These are phyloP conservation scores for Chlorella variabilis DNA, from an alignment of 163 green algal species.

Conservation along the genomic window DNA sequence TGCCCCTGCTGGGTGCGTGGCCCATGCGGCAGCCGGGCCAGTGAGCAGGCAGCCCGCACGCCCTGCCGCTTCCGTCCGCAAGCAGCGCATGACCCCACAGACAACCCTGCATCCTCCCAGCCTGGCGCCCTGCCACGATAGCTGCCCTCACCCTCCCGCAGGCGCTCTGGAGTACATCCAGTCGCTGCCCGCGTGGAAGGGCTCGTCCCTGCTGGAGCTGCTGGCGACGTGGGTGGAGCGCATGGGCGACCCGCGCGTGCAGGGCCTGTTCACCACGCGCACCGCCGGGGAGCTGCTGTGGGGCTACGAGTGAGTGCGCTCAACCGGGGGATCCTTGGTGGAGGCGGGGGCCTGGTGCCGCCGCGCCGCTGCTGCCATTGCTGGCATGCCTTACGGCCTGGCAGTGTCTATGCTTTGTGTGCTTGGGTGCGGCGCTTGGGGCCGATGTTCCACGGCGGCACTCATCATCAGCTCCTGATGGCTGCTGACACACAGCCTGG, in stretches of 20 bases:
- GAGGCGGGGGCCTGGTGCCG: conserved; percentile 30
- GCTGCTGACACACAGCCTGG: neutral
- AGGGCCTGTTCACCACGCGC: conserved; percentile 66
- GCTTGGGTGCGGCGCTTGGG: neutral
- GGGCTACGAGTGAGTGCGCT: conserved; percentile 68
- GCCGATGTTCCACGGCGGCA: neutral
- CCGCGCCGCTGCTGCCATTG: too few relatives aligned
- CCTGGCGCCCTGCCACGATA: neutral
- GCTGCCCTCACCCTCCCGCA: neutral
- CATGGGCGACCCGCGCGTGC: conserved; percentile 41
- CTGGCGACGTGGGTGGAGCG: conserved; percentile 50
- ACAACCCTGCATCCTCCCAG: neutral
- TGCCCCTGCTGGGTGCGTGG: conserved; percentile 65
- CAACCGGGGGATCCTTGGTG: neutral
- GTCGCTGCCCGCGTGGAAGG: neutral
- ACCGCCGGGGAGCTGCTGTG: conserved; percentile 66
- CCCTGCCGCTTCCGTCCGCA: neutral
- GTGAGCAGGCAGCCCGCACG: neutral
- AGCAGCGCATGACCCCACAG: too few relatives aligned
- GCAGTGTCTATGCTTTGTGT: too few relatives aligned
- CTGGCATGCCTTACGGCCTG: too few relatives aligned
- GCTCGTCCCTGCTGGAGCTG: conserved; percentile 38
- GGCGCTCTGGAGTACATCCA: conserved; percentile 39
- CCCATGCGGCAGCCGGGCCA: neutral
- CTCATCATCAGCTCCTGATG: neutral